phyloP scores from a whole-genome alignment of 371 early-diverging fungal species.

The Gilbertella persicaria region DNA sequence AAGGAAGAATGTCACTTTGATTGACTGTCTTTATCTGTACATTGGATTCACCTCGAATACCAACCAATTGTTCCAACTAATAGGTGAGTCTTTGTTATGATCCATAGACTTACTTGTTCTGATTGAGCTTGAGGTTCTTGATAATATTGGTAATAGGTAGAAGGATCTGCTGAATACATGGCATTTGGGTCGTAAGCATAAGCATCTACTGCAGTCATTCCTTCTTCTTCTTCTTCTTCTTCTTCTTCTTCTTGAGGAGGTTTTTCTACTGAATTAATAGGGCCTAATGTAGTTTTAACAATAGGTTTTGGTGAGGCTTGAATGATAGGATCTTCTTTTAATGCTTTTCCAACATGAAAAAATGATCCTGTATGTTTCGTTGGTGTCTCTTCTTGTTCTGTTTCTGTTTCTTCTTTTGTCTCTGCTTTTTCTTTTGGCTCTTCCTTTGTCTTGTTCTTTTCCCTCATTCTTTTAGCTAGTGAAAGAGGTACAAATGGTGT shows the following conservation, averaged over 20 bases:
- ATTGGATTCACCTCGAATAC: slow-evolving; percentile 40
- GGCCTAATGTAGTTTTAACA: slow-evolving; percentile 3
- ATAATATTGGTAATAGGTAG: slow-evolving; percentile 48
- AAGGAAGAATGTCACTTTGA: slow-evolving; percentile 51
- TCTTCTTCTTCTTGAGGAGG: slow-evolving; percentile 6
- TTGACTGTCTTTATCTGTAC: slow-evolving; percentile 54
- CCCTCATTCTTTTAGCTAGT: slow-evolving; percentile 15
- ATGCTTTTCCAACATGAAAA: slow-evolving; percentile 32
- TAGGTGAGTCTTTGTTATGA: not conserved
- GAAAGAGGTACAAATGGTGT: slow-evolving; percentile 17
- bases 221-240: slow-evolving; percentile 21
- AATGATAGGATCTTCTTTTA: slow-evolving; percentile 21
- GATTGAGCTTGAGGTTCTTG: slow-evolving; percentile 33
- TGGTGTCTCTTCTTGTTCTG: slow-evolving; percentile 21
- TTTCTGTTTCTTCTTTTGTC: slow-evolving; percentile 20
- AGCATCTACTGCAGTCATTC: slow-evolving; percentile 29
- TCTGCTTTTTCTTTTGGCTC: slow-evolving; percentile 8
- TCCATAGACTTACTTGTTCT: slow-evolving; percentile 1
- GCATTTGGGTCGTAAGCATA: slow-evolving; percentile 48
- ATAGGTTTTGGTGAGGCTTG: slow-evolving; percentile 14
- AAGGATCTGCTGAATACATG: slow-evolving; percentile 51
- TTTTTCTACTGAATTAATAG: slow-evolving; percentile 8
- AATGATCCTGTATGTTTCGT: slow-evolving; percentile 28
- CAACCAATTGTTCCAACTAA: slow-evolving; percentile 46
- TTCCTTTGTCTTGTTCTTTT: slow-evolving; percentile 6